Evolutionary conservation across 139 green algal species (phyloP).

Genomic region (Chlamydomonas eustigma): DNA sequence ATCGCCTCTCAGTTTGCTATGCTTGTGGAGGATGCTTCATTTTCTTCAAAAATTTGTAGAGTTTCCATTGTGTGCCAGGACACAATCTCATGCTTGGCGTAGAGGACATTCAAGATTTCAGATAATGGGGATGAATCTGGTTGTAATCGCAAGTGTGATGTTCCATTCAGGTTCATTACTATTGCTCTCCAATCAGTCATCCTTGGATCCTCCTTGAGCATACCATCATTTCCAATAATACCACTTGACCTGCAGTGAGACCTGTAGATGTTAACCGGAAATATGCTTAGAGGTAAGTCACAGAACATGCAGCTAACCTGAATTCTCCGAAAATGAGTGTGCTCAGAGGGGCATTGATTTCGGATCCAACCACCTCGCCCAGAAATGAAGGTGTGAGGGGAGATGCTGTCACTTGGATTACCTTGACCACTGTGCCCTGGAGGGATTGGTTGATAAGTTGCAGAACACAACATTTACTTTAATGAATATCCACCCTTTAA

Average conservation of each 20-base stretch:
- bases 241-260: background rate
- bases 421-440: background rate
- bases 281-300: background rate
- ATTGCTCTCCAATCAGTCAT: background rate
- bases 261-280: background rate
- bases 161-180: background rate
- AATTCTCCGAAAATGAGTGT: background rate
- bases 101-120: slow-evolving; percentile 6
- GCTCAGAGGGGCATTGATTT: slow-evolving; percentile 2
- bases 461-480: too few relatives aligned
- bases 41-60: too few relatives aligned
- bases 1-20: too few relatives aligned
- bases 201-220: background rate
- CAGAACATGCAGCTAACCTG: background rate
- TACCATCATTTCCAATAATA: background rate
- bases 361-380: background rate
- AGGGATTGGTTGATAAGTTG: too few relatives aligned
- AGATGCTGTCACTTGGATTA: background rate
- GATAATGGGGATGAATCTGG: background rate
- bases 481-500: too few relatives aligned
- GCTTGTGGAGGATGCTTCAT: too few relatives aligned
- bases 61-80: background rate
- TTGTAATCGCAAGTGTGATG: background rate
- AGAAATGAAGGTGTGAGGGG: background rate
- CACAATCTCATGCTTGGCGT: slow-evolving; percentile 16